These are phyloP conservation scores for Moniliella sp. DNA, from an alignment of 1,284 basidiomycete species.

Conservation along the genomic window DNA sequence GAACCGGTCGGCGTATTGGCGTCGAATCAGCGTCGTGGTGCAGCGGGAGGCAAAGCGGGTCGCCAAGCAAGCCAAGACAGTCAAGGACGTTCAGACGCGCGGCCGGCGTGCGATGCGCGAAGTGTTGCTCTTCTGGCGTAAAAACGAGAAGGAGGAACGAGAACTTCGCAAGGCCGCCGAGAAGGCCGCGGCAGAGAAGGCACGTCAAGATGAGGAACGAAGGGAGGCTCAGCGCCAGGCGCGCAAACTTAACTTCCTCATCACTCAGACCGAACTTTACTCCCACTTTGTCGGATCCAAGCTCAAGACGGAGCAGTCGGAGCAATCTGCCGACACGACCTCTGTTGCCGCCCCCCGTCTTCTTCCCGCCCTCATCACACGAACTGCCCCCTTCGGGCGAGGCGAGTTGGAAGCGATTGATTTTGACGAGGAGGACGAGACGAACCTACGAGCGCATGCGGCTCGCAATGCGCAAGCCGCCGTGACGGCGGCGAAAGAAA, in stretches of 20 bases:
- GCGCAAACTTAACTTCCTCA: constrained; percentile 90
- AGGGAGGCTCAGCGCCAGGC: constrained; percentile 84
- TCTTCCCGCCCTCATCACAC: constrained; percentile 4
- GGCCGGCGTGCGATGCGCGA: constrained; percentile 57
- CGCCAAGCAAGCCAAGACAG: constrained; percentile 55
- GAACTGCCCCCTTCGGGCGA: constrained; percentile 7
- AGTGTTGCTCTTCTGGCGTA: constrained; percentile 90
- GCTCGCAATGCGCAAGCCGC: constrained; percentile 73
- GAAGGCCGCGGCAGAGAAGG: constrained; percentile 39
- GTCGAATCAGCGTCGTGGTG: constrained; percentile 54
- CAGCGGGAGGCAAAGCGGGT: constrained; percentile 61
- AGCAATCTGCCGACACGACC: constrained; percentile 47
- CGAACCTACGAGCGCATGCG: constrained; percentile 71
- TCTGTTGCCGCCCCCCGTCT: constrained; percentile 20
- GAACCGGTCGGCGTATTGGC: constrained; percentile 42
- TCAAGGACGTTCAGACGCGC: constrained; percentile 70
- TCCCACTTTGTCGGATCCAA: constrained; percentile 98
- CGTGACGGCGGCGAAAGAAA: constrained; percentile 55
- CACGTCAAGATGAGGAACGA: constrained; percentile 84
- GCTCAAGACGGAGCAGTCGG: constrained; percentile 78
- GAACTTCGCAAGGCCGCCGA: constrained; percentile 81
- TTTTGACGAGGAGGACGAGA: constrained; percentile 83
- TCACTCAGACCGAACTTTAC: constrained; percentile 95
- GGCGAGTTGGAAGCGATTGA: constrained; percentile 54
- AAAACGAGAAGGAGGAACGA: constrained; percentile 77